Base-by-base conservation (phyloP, 441 rosid species). In the Populus tomentosa region DNA sequence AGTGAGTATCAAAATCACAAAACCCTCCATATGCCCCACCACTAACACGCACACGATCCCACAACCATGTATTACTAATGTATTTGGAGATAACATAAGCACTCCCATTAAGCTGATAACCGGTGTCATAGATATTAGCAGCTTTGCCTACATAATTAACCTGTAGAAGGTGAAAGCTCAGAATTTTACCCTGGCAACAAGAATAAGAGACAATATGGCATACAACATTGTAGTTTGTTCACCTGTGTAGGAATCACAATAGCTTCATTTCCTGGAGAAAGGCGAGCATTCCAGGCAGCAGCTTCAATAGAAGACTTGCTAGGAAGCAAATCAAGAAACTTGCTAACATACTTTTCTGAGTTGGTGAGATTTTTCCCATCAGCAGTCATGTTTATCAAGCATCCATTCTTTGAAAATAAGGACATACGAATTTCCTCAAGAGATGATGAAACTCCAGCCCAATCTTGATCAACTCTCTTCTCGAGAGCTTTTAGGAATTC, bases 1-100 rank as follows among this genome's bases (percentile, higher is more conserved):
- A 94, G 85, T 92, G 95, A 63, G 94, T 88, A 86, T 96, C 98
- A 4, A 96, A 94, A 81, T 92, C 90, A 30, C 98, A 94, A 83
- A 92, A 92, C 62, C 99, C 98, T 68, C 98, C 98, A 86, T 96
- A 96, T 65, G 98, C 99, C 68, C 99, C 99, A 35, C 98, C 98
- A 59, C 98, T 92, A 50, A 96, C 94, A 75, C 97, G 94, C 73
- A 94, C 97, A 69, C 94, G 94, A 72, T 94, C 97, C 99, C 98
- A 96, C 88, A 96, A 84, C 98, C 99, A 96, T 66, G 98, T 89
- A 71, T 92, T 92, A 81, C 94, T 88, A 75, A 96, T 91, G 85
- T 92, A 79, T 80, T 94, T 94, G 62, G 99, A 94, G 81, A 96
- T 90, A 65, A 96, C 99, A 85, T 96, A 94, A 24, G 97, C 89